These are phyloP conservation scores for Yamadazyma taylorii DNA, from an alignment of 1,139 yeast genomes.

Conservation along the genomic window DNA sequence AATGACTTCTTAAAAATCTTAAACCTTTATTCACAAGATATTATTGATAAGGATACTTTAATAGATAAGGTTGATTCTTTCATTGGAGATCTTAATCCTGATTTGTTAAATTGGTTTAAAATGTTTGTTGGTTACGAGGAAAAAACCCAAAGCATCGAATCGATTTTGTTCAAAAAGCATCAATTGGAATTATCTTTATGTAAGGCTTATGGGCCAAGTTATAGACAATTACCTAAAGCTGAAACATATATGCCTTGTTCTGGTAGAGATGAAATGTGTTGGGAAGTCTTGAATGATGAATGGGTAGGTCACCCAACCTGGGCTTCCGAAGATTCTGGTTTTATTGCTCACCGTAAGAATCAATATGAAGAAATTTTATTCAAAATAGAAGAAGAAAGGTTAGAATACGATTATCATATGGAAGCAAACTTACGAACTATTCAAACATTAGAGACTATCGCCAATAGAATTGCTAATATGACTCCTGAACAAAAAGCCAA, in stretches of 20 bases:
- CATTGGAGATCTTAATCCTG: conserved; percentile 73
- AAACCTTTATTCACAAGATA: conserved; percentile 84
- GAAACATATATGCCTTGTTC: conserved; percentile 98
- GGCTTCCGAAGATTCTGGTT: conserved; percentile 99
- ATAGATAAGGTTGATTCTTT: conserved; percentile 85
- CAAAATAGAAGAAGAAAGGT: conserved; percentile 96
- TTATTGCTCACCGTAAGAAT: conserved; percentile 95
- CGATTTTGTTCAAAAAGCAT: conserved; percentile 85
- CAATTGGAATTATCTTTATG: conserved; percentile 85
- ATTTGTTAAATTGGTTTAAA: conserved; percentile 87
- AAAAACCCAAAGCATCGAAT: conserved; percentile 76
- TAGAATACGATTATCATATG: conserved; percentile 93
- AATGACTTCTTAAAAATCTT: conserved; percentile 87
- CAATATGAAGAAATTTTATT: conserved; percentile 95
- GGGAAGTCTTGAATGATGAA: conserved; percentile 97
- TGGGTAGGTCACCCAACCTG: conserved; percentile 99
- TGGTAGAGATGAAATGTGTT: conserved; percentile 98
- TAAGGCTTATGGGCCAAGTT: conserved; percentile 89
- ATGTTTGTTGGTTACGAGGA: conserved; percentile 86
- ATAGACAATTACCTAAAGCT: conserved; percentile 87
- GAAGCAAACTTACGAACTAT: conserved; percentile 93
- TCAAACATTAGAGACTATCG: conserved; percentile 92
- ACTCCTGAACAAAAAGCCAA: conserved; percentile 81
- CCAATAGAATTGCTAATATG: conserved; percentile 93
- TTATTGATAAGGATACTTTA: conserved; percentile 78